Base-by-base conservation (phyloP, 148 eudicot genomes). In the Tetragonia tetragonoides region DNA sequence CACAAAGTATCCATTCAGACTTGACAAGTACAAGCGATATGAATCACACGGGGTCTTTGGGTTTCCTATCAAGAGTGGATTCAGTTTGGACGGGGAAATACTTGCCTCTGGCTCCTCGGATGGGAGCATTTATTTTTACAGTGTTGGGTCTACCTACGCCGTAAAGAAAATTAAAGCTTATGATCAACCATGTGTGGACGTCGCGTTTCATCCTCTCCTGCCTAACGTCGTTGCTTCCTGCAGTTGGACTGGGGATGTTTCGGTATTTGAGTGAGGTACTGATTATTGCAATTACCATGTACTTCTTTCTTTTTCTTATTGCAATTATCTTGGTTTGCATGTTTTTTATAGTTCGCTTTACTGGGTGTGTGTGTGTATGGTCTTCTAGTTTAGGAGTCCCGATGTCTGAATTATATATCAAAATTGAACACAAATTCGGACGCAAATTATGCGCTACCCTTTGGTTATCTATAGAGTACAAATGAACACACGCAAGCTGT, bases 41-140 rank as follows among this genome's bases (percentile, higher is more conserved):
- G 93, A 89, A 73, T 78, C 88, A 57, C 98, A 92, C 61, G 89
- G 85, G 0, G 92, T 92, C 44, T 89, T 88, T 53, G 97, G 95
- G 12, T 92, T 92, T 69, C 97, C 98, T 12, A 80, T 94, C 75
- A 94, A 87, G 85, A 90, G 92, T 68, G 84, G 88, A 81, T 94
- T 94, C 85, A 90, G 86, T 78, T 60, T 54, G 12, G 91, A 88
- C 71, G 97, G 97, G 47, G 85, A 91, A 72, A 86, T 53, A 68
- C 87, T 93, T 18, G 88, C 84, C 68, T 88, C 97, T 20, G 97
- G 99, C 51, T 93, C 97, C 68, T 84, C 93, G 1, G 97, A 95
- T 81, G 99, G 96, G 37, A 84, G 59, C 39, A 84, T 93, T 21
- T 87, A 92, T 79, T 71, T 88, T 75, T 91, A 88, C 72, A 63